Evolutionary conservation across 768 basidiomycete genomes (phyloP).

Genomic region (Glaciozyma antarctica): DNA sequence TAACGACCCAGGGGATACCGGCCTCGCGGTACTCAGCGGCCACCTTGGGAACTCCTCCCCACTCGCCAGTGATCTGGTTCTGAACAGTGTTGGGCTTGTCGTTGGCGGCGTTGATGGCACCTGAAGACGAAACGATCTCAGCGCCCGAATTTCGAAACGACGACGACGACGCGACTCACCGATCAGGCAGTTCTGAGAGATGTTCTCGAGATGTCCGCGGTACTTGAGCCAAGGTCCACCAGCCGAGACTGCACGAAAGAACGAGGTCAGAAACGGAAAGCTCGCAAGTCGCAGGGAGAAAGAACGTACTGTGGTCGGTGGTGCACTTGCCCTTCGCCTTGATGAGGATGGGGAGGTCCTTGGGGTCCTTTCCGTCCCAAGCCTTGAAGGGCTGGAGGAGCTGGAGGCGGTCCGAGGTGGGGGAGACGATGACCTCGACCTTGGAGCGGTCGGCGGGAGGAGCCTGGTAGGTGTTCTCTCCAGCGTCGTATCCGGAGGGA

Average conservation of each 20-base stretch:
- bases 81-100: slow-evolving; percentile 88
- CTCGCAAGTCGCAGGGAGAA: not conserved
- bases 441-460: slow-evolving; percentile 75
- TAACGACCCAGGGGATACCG: slow-evolving; percentile 91
- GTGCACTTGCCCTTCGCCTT: slow-evolving; percentile 97
- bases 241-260: slow-evolving; percentile 53
- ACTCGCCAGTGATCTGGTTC: slow-evolving; percentile 75
- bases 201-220: slow-evolving; percentile 97
- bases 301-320: slow-evolving; percentile 51
- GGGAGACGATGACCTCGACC: slow-evolving; percentile 77
- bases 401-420: slow-evolving; percentile 81
- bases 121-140: slow-evolving; percentile 38
- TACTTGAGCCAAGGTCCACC: slow-evolving; percentile 99
- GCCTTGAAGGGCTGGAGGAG: slow-evolving; percentile 76
- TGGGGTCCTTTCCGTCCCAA: slow-evolving; percentile 88
- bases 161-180: not conserved
- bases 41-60: slow-evolving; percentile 70
- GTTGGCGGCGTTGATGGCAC: slow-evolving; percentile 92
- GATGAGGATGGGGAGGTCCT: slow-evolving; percentile 84
- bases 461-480: slow-evolving; percentile 92
- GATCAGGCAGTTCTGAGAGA: slow-evolving; percentile 85
- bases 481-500: slow-evolving; percentile 89
- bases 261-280: slow-evolving; percentile 60
- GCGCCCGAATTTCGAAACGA: not conserved
- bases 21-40: slow-evolving; percentile 80